Conservation (phyloP, 148 eudicot species). For the Hydrangea macrophylla region DNA sequence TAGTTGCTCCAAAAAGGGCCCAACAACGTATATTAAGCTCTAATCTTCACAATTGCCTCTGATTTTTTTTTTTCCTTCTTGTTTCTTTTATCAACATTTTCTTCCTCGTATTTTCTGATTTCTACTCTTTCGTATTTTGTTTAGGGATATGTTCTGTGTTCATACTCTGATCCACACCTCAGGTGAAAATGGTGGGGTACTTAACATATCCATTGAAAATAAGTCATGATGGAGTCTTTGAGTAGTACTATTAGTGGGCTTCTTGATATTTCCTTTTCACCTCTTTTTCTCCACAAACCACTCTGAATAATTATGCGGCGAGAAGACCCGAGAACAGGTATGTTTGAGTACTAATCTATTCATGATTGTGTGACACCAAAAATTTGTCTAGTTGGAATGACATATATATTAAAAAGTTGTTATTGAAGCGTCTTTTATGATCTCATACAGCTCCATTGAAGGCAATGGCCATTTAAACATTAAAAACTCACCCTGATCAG, state of each 20-base stretch:
- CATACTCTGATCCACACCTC: neutral
- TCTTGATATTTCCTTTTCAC: conserved; percentile 4
- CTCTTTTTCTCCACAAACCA: neutral
- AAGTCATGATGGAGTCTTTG: conserved; percentile 10
- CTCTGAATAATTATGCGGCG: conserved; percentile 12
- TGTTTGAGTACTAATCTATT: neutral
- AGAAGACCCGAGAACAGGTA: conserved; percentile 5
- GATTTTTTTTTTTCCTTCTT: too few relatives aligned
- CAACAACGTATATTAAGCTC: too few relatives aligned
- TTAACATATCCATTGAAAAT: neutral
- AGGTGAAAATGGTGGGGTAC: conserved; percentile 2
- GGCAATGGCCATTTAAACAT: conserved; percentile 1
- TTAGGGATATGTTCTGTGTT: neutral
- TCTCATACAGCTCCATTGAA: conserved; percentile 16
- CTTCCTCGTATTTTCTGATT: neutral
- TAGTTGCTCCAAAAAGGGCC: too few relatives aligned
- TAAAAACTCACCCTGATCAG: conserved; percentile 11
- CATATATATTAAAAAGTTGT: conserved; percentile 1
- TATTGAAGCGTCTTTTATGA: neutral
- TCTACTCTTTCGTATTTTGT: neutral
- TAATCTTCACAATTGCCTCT: too few relatives aligned
- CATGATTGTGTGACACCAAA: neutral
- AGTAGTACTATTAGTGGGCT: neutral
- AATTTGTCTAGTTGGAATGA: conserved; percentile 5
- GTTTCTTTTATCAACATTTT: too few relatives aligned